A percentile compares a stretch with the other conserved stretches of the same genome.
These are phyloP conservation scores for Raffaelea deltoideospora DNA, from an alignment of 2,329 filamentous ascomycete genomes.

Conservation along the genomic window DNA sequence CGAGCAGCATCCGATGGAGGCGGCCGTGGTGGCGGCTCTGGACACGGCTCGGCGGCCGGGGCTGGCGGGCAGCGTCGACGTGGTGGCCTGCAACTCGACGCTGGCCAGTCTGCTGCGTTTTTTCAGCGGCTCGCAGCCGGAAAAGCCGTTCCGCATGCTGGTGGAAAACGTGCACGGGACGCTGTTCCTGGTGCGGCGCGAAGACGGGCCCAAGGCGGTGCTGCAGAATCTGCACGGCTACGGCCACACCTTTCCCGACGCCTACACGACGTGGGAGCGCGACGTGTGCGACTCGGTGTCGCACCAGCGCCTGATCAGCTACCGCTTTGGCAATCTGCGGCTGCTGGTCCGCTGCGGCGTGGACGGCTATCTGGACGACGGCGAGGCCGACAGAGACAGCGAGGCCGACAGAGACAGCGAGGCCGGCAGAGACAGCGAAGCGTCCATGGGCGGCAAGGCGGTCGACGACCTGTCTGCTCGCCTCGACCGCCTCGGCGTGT, in stretches of 20 bases:
- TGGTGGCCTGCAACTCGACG: constrained; percentile 46
- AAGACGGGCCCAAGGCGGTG: constrained; percentile 41
- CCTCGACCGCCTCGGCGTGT: not conserved
- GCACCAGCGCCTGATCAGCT: constrained; percentile 47
- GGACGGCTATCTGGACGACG: constrained; percentile 34
- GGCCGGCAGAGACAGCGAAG: no score
- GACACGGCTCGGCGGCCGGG: constrained; percentile 19
- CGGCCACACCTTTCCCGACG: constrained; percentile 52
- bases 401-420: not conserved
- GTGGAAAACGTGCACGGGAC: constrained; percentile 39
- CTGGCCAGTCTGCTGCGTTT: constrained; percentile 47
- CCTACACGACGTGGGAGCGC: constrained; percentile 47
- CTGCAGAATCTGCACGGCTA: constrained; percentile 42
- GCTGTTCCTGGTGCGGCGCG: constrained; percentile 47
- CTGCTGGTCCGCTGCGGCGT: constrained; percentile 40
- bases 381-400: not conserved
- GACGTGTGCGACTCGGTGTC: constrained; percentile 38
- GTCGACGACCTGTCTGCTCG: not conserved
- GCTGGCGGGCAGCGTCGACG: constrained; percentile 26
- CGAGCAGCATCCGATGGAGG: constrained; percentile 33
- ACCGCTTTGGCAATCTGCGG: constrained; percentile 36
- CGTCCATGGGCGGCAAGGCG: not conserved
- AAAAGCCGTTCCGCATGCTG: constrained; percentile 40
- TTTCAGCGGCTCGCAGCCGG: constrained; percentile 22
- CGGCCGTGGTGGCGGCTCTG: constrained; percentile 25